Conservation (phyloP, 2,329 filamentous ascomycete genomes). For the Monascus ruber region DNA sequence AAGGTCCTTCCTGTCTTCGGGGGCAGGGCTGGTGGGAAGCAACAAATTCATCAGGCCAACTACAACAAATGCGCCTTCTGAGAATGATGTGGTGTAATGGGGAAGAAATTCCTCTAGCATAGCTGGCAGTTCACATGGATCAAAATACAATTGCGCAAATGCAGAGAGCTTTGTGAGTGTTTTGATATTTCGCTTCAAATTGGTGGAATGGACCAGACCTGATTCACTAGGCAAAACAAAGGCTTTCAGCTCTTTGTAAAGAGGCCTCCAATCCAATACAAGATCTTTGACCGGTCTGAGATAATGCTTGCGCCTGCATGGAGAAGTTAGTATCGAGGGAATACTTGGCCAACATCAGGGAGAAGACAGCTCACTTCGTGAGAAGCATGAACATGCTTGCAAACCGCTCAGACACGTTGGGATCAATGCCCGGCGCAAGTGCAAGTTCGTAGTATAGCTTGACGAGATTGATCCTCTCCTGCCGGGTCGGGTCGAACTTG, state of each 20-base stretch:
- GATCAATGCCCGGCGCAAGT: slow-evolving; percentile 79
- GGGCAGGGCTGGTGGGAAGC: slow-evolving; percentile 66
- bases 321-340: slow-evolving; percentile 14
- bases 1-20: slow-evolving; percentile 59
- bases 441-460: slow-evolving; percentile 91
- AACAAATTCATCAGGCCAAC: slow-evolving; percentile 75
- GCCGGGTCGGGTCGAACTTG: slow-evolving; percentile 90
- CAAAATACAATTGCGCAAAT: slow-evolving; percentile 85
- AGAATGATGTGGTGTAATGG: slow-evolving; percentile 87
- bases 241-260: slow-evolving; percentile 86
- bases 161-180: slow-evolving; percentile 81
- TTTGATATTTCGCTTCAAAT: slow-evolving; percentile 54
- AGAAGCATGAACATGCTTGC: slow-evolving; percentile 92
- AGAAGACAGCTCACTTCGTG: slow-evolving; percentile 59
- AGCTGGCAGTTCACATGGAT: slow-evolving; percentile 69
- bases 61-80: slow-evolving; percentile 89
- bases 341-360: not conserved
- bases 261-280: slow-evolving; percentile 80
- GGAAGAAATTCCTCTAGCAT: slow-evolving; percentile 72
- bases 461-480: slow-evolving; percentile 70
- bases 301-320: slow-evolving; percentile 77
- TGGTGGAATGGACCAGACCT: slow-evolving; percentile 49
- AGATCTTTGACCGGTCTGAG: slow-evolving; percentile 82
- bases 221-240: slow-evolving; percentile 80
- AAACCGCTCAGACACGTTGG: slow-evolving; percentile 73